Evolutionary conservation across 2,329 filamentous ascomycete genomes (phyloP), one percentile per base, ranked within the genome.

Genomic region (Ceratocystis eucalypticola): DNA sequence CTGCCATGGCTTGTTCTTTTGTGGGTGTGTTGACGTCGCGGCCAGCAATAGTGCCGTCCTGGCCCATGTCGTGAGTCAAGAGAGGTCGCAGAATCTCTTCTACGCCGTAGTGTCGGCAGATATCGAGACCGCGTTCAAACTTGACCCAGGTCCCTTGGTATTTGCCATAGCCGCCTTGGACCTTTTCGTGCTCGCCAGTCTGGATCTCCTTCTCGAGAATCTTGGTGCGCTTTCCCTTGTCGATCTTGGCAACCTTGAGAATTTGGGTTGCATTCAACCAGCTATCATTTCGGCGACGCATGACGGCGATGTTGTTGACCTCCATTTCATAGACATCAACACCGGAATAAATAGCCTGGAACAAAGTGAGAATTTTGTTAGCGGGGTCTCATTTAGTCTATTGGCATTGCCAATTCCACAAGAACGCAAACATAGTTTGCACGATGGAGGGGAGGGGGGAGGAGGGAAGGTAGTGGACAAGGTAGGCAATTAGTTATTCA

Each of bases 71-170:
- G 74, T 93, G 91, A 33, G 88, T 90, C 65, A 94, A 77, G 4
- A 94, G 80, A 17, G 88, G 88, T 25, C 84, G 82, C 61, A 94
- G 77, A 4, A 90, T 72, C 69, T 93, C 89, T 74, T 93, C 88
- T 41, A 94, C 89, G 10, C 83, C 84, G 71, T 88, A 88, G 70
- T 87, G 84, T 53, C 88, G 86, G 75, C 94, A 97, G 71, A 99
- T 93, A 73, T 96, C 91, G 59, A 95, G 82, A 1, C 93, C 94
- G 69, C 93, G 86, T 62, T 93, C 88, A 73, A 96, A 97, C 73
- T 88, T 90, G 73, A 99, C 96, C 94, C 94, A 99, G 1, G 94
- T 99, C 66, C 94, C 94, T 78, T 99, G 94, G 73, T 99, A 99
- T 79, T 97, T 97, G 70, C 94, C 94, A 73, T 99, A 99, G 4